Conservation (phyloP, 2,329 filamentous ascomycete species). For the Aulographum hederae region DNA sequence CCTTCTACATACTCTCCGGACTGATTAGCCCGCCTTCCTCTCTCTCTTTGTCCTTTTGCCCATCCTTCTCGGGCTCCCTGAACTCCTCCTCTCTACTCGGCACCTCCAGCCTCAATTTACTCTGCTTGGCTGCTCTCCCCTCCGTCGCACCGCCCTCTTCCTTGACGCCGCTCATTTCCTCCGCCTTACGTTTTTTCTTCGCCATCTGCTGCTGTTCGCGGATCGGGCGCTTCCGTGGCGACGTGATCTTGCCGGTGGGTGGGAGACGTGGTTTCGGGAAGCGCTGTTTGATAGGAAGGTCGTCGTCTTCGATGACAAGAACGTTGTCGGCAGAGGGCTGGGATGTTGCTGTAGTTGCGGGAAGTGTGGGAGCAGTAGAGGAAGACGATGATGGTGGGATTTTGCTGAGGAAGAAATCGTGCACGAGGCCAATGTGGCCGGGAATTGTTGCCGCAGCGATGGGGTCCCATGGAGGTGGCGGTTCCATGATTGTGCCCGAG, state of each 20-base stretch:
- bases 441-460: conserved; percentile 64
- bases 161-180: conserved; percentile 26
- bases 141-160: conserved; percentile 12
- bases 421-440: conserved; percentile 69
- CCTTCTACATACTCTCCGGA: too few relatives aligned
- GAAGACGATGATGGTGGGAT: too few relatives aligned
- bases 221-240: conserved; percentile 64
- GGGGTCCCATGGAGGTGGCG: conserved; percentile 52
- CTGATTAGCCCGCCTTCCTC: too few relatives aligned
- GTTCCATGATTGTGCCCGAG: conserved; percentile 43
- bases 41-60: too few relatives aligned
- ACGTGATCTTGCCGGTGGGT: conserved; percentile 73
- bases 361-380: too few relatives aligned
- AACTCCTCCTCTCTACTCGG: conserved; percentile 37
- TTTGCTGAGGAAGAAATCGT: conserved; percentile 90
- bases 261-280: conserved; percentile 41
- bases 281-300: conserved; percentile 81
- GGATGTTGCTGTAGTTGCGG: too few relatives aligned
- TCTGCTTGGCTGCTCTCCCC: conserved; percentile 6
- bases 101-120: conserved; percentile 33
- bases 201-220: conserved; percentile 69
- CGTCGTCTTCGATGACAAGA: conserved; percentile 81
- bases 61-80: conserved; percentile 45
- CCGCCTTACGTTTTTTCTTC: conserved; percentile 68
- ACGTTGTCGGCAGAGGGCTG: conserved; percentile 68